phyloP scores from a whole-genome alignment of 805 yeast genomes.

The Candida ponderosae region DNA sequence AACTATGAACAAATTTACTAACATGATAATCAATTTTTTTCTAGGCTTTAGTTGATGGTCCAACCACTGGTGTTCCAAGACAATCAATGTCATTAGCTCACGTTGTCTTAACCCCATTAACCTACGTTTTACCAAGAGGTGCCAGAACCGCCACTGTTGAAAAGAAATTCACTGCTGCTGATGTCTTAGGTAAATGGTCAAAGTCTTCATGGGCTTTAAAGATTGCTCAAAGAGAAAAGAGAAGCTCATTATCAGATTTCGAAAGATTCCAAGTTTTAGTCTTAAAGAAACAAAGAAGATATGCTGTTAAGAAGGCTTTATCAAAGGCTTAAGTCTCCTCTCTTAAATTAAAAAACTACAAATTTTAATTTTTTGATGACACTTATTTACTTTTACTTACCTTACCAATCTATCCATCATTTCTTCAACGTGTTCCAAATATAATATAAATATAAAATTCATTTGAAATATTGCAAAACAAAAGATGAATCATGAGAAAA shows the following conservation, averaged over 20 bases:
- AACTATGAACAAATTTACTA: no score
- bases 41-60: constrained; percentile 93
- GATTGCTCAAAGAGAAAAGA: constrained; percentile 90
- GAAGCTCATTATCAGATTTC: constrained; percentile 90
- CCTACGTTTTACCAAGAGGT: constrained; percentile 90
- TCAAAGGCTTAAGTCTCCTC: constrained; percentile 76
- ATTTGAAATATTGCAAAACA: no score
- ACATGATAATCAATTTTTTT: constrained; percentile 9
- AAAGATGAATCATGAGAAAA: no score
- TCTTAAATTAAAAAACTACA: no score
- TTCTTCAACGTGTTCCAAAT: no score
- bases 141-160: constrained; percentile 76
- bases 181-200: constrained; percentile 85
- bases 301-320: constrained; percentile 89
- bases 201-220: constrained; percentile 96
- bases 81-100: constrained; percentile 84
- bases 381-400: no score
- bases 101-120: constrained; percentile 89
- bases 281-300: constrained; percentile 95
- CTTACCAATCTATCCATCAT: no score
- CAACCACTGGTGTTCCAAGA: constrained; percentile 80
- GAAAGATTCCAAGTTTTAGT: constrained; percentile 99
- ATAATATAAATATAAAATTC: no score
- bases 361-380: no score
- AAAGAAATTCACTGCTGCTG: constrained; percentile 92